Base-by-base conservation (phyloP, 257 asterid genomes). In the Euphrasia confusa region DNA sequence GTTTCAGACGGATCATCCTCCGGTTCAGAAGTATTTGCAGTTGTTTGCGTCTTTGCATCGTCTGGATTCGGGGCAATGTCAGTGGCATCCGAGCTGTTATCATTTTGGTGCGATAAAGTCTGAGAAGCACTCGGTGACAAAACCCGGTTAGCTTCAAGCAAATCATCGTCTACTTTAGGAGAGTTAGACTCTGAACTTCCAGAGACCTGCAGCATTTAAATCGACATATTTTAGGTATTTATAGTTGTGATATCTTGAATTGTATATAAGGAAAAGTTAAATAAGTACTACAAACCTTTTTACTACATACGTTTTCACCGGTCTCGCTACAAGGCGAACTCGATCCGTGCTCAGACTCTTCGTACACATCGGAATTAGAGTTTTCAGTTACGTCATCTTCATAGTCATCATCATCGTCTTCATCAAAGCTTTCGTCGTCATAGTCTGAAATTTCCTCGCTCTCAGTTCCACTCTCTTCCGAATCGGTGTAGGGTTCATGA, bases 401-500 rank as follows among this genome's bases (percentile, higher is more conserved):
- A 2, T 37, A 7, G 10, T 37, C 84, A 5, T 81, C 85, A 26
- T 78, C 91, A 78, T 66, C 32, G 7, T 83, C 85, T 6, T 82
- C 86, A 26, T 78, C 91, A 81, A 45, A 64, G 57, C 66, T 58
- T 4, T 58, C 77, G 37, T 84, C 85, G 63, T 58, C 77, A 47
- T 84, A 84, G 66, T 83, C 99, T 57, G 89, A 81, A 66, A 89
- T 78, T 75, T 93, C 99, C 73, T 83, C 96, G 27, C 87, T 80
- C 78, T 81, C 99, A 67, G 88, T 83, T 61, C 82, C 96, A 75
- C 84, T 85, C 63, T 88, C 97, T 59, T 93, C 99, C 21, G 95
- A 78, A 68, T 93, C 96, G 50, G 99, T 82, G 75, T 93, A 93
- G 27, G 90, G 86, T 71, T 79, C 97, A 74, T 91, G 88, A 17